Conservation (phyloP, 2,329 filamentous ascomycete species). For the Graphium sp. region DNA sequence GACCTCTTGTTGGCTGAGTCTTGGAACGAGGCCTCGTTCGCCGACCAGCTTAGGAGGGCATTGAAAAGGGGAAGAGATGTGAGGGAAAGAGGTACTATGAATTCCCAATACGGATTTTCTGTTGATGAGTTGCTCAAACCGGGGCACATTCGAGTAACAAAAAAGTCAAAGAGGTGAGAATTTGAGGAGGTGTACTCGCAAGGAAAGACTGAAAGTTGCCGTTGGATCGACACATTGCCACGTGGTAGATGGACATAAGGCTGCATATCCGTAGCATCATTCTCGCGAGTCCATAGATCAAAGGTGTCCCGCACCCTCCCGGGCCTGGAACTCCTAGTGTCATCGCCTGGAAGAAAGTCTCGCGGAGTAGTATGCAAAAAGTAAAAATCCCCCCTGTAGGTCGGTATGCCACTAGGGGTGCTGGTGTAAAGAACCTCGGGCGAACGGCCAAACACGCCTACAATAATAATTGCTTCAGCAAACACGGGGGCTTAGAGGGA, state of each 20-base stretch:
- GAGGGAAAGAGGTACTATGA: neutral
- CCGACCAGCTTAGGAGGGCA: neutral
- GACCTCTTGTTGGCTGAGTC: neutral
- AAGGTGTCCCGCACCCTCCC: too few relatives aligned
- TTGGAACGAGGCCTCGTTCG: neutral
- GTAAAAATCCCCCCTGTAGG: neutral
- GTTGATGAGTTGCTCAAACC: neutral
- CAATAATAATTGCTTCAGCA: neutral
- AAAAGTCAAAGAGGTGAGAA: neutral
- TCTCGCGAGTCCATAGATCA: too few relatives aligned
- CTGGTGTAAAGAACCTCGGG: neutral
- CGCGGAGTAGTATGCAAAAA: neutral
- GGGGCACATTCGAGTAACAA: neutral
- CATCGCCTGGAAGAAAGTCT: conserved; percentile 1
- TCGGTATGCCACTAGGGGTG: neutral
- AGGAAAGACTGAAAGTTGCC: too few relatives aligned
- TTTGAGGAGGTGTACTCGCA: neutral
- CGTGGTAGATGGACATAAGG: too few relatives aligned
- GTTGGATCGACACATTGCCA: too few relatives aligned
- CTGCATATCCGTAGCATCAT: too few relatives aligned
- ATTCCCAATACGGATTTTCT: neutral
- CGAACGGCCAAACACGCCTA: neutral
- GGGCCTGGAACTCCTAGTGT: too few relatives aligned
- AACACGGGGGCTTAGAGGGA: neutral
- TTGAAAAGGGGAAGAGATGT: neutral